Conservation (phyloP, 148 eudicot genomes). For the Polygonum aviculare region DNA sequence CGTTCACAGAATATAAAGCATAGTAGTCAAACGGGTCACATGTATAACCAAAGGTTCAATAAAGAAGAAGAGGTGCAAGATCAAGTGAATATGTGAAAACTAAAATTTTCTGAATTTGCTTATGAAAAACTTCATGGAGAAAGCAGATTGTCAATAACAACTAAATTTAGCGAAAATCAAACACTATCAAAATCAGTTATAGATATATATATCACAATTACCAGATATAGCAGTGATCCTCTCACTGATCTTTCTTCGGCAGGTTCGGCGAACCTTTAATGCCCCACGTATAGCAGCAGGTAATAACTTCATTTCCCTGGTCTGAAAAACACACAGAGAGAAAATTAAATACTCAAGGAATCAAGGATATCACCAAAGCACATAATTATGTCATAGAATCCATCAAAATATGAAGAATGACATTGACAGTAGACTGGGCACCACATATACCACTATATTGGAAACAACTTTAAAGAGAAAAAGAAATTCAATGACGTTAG, state of each 20-base stretch:
- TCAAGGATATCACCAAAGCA: not conserved
- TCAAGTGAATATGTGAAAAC: not conserved
- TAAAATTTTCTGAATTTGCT: not conserved
- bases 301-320: slow-evolving; percentile 65
- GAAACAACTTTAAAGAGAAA: not conserved
- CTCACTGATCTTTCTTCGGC: slow-evolving; percentile 74
- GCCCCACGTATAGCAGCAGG: slow-evolving; percentile 47
- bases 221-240: slow-evolving; percentile 71
- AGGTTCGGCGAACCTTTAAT: slow-evolving; percentile 52
- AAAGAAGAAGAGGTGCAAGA: not conserved
- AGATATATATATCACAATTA: slow-evolving; percentile 15
- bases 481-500: not conserved
- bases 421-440: not conserved
- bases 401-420: not conserved
- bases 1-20: not conserved
- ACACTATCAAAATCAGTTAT: not conserved
- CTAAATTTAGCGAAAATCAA: not conserved
- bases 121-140: not conserved
- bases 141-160: not conserved
- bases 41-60: not conserved
- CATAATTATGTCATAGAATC: not conserved
- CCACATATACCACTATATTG: not conserved
- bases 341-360: not conserved
- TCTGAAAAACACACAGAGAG: slow-evolving; percentile 26
- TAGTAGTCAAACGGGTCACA: not conserved